Conservation (phyloP, 768 basidiomycete species). For the Termitomyces sp. region DNA sequence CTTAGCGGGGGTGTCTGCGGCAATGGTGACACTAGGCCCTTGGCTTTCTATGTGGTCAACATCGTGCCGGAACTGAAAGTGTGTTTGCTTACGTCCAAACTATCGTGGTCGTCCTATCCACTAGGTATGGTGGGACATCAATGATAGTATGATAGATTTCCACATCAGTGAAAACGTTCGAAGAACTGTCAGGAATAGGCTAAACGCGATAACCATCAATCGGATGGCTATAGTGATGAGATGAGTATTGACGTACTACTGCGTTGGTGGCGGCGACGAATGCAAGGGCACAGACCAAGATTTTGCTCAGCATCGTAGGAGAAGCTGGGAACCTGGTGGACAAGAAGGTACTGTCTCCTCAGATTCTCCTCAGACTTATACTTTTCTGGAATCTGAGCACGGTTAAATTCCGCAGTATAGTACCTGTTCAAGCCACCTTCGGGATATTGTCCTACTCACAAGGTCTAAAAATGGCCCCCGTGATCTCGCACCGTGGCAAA, state of each 20-base stretch:
- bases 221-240: background rate
- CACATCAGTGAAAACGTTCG: slow-evolving; percentile 7
- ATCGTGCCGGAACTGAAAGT: too few species aligned
- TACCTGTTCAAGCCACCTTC: background rate
- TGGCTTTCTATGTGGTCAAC: background rate
- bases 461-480: too few species aligned
- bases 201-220: background rate
- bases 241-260: background rate
- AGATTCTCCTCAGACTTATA: too few species aligned
- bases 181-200: background rate
- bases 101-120: slow-evolving; percentile 13
- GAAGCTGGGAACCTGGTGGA: too few species aligned
- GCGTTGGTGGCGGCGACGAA: background rate
- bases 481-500: too few species aligned
- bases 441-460: too few species aligned
- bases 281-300: too few species aligned
- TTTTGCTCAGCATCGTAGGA: too few species aligned
- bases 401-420: background rate
- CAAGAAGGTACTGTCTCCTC: too few species aligned
- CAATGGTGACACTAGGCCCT: slow-evolving; percentile 1
- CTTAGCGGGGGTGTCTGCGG: background rate
- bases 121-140: too few species aligned
- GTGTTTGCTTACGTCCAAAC: slow-evolving; percentile 10
- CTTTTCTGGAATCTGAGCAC: background rate
- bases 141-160: slow-evolving; percentile 5